phyloP scores from a whole-genome alignment of 352 stramenopile genomes.

The Thraustochytrium sp. region DNA sequence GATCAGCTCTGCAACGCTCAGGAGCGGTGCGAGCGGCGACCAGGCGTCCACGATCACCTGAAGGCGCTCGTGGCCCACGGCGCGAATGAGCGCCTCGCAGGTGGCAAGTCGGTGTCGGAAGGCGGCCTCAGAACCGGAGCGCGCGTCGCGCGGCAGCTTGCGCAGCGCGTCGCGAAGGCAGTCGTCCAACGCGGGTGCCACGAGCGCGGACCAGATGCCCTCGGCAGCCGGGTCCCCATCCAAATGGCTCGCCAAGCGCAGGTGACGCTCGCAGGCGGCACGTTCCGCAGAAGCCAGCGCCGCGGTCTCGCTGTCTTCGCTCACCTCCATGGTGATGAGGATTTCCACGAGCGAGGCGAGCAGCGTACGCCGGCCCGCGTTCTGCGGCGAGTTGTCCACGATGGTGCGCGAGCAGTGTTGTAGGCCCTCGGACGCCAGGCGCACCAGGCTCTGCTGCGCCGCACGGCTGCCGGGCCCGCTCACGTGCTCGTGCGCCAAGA shows the following conservation, averaged over 20 bases:
- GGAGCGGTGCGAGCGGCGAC: neutral
- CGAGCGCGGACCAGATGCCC: neutral
- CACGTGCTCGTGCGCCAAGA: neutral
- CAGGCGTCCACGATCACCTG: neutral
- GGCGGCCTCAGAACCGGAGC: neutral
- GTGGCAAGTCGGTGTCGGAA: neutral
- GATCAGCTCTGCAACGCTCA: neutral
- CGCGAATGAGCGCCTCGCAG: neutral
- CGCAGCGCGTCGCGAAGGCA: neutral
- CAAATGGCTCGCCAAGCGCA: neutral
- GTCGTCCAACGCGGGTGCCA: neutral
- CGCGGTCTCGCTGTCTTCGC: neutral
- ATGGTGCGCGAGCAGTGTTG: neutral
- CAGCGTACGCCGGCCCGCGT: neutral
- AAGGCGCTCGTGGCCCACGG: neutral
- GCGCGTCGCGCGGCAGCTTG: neutral
- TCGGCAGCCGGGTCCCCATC: neutral
- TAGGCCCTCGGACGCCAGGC: neutral
- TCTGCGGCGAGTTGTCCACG: neutral
- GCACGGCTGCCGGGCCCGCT: neutral
- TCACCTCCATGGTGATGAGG: conserved; percentile 14
- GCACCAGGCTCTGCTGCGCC: neutral
- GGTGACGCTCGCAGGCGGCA: neutral
- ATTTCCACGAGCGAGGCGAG: neutral
- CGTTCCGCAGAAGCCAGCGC: neutral